Base-by-base conservation (phyloP, 768 basidiomycete genomes). In the Amanita brunnescens region DNA sequence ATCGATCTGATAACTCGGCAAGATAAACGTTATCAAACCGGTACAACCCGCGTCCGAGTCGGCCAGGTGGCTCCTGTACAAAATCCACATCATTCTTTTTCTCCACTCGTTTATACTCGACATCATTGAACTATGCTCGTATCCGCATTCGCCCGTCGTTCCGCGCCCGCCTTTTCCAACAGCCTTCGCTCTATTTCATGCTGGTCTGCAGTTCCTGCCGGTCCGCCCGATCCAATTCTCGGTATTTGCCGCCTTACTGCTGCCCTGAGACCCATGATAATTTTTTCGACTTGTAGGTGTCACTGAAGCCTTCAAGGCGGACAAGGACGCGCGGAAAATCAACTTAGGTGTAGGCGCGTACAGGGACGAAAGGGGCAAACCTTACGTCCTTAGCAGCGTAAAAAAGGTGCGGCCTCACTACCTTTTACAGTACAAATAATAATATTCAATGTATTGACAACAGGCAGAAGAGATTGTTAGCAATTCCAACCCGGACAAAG, bases 271-370 rank as follows among this genome's bases (percentile, higher is more conserved):
- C 42, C 20, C 38, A 29, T 47, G 30, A 16, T 5, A 16, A 40
- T 30, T 35, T 44, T 54, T 52, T 40, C 52, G 47, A 46, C 44
- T 39, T 50, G n/a, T 59, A 90, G 87, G 90, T 55, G 78, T 99
- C 44, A 87, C 89, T 24, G 95, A 97, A 64, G 91, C 92, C 24
- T 99, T 93, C 81, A 96, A 94, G 73, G 91, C 91, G 39, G 92
- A 97, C 79, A 85, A 81, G 61, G 83, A 88, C 66, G 74, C 88
- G 14, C 83, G 84, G 58, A 98, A 98, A 69, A 95, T 99, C 63
- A 99, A 98, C 72, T 77, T 99, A 53, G 96, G 96, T 63, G 96
- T 97, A 57, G 96, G 96, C 61, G 90, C 91, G 40, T 97, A 93
- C 76, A 81, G 96, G 54, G 93, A 99, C 60, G 90, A 82, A 57